These are phyloP conservation scores for Coffea canephora DNA, from an alignment of 257 asterid genomes.

Conservation along the genomic window DNA sequence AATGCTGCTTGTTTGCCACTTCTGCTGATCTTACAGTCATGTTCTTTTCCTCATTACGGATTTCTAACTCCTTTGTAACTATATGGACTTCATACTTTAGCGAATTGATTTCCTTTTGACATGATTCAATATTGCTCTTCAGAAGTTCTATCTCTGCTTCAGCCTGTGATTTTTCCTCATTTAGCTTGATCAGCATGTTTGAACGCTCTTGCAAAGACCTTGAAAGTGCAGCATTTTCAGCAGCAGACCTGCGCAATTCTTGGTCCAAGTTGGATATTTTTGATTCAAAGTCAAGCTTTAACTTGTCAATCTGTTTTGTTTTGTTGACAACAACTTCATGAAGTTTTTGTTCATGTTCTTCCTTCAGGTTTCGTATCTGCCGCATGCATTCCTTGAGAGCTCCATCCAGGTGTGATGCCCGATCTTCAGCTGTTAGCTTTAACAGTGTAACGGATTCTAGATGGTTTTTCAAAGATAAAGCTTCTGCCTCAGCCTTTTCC, in stretches of 20 bases:
- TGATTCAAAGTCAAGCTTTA: constrained; percentile 76
- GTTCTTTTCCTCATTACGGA: constrained; percentile 91
- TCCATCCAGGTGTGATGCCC: constrained; percentile 85
- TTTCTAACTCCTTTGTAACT: constrained; percentile 79
- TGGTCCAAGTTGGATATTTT: constrained; percentile 63
- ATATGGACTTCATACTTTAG: constrained; percentile 81
- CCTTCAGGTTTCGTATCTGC: constrained; percentile 83
- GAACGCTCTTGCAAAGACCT: constrained; percentile 94
- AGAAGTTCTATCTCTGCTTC: constrained; percentile 68
- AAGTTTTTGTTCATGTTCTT: constrained; percentile 75
- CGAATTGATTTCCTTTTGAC: constrained; percentile 73
- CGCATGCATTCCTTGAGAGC: constrained; percentile 97
- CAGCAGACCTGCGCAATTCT: constrained; percentile 70
- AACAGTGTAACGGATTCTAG: constrained; percentile 89
- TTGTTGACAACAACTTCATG: constrained; percentile 64
- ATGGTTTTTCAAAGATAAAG: constrained; percentile 75
- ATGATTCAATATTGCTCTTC: constrained; percentile 62
- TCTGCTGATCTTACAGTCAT: constrained; percentile 95
- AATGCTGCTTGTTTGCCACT: constrained; percentile 84
- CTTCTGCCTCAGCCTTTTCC: constrained; percentile 99
- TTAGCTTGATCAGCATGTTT: constrained; percentile 72
- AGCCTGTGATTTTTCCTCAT: constrained; percentile 79
- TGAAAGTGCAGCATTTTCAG: constrained; percentile 80
- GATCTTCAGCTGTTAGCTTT: constrained; percentile 93
- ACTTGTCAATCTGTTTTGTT: constrained; percentile 68